Evolutionary conservation across 129 eudicot genomes (phyloP), one percentile per base, ranked within the genome.

Genomic region (Oenanthe sinensis): DNA sequence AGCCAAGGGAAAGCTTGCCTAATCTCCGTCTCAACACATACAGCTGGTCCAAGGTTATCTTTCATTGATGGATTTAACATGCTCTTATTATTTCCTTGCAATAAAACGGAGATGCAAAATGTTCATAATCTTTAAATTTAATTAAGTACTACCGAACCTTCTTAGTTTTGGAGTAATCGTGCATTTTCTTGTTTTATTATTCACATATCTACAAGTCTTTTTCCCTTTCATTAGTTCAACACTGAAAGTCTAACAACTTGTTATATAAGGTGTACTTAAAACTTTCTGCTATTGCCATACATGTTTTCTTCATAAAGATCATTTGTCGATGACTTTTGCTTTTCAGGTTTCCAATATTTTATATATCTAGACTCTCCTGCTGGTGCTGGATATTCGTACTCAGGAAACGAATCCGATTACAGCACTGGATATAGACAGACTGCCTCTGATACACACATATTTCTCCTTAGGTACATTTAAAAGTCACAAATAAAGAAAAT

Each of bases 351-450:
- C 97, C 58, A 95, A 86, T 47, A 77, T n/a, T n/a, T 95, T 30
- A 80, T 95, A 77, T 95, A 91, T 87, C 81, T 95, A 86, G 97
- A 90, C 81, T 91, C 97, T 75, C 98, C 98, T 28, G 91, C 92
- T 79, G 97, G 98, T 71, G 97, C 90, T 76, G 98, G 98, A 81
- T 79, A 83, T 71, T 92, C 98, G 4, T 95, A 88, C 75, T 92
- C 98, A 0, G 84, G 74, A 19, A 90, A 95, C 39, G 68, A 43
- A 78, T 78, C 89, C 12, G 97, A 95, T 69, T 92, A 95, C 79
- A 62, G 9, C 19, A 92, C 98, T 0, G 88, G 86, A 78, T 97
- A 91, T 77, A 77, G 83, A 49, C 87, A 90, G 84, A 91, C 98
- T 13, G 97, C 98, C 67, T 80, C 75, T 20, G 98, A 95, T 69